Evolutionary conservation across 2,329 filamentous ascomycete genomes (phyloP), one percentile per base, ranked within the genome.

Genomic region (Aspergillus japonicus): DNA sequence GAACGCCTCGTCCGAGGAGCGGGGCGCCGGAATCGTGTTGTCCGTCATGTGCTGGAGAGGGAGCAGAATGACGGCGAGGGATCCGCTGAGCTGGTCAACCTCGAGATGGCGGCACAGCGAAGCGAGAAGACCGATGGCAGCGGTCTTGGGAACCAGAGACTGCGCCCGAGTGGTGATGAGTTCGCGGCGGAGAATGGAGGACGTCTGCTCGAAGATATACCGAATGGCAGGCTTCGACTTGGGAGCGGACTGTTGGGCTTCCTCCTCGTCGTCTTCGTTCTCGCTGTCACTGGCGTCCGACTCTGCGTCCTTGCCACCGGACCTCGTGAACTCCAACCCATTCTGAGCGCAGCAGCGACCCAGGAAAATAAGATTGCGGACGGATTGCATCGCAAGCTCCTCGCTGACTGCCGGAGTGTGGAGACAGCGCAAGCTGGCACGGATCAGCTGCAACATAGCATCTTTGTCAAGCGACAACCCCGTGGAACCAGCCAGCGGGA

Each of bases 1-100:
- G 80, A 93, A 94, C 0, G 79, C 73, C 58, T 88, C 85, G 68
- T 94, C 90, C 5, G 85, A 85, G 24, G 89, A 90, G 64, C 87
- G 87, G 0, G 91, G 90, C 14, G 84, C 78, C 0, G 89, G 85
- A 53, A 94, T 92, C 1, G 85, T 85, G 1, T 89, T 83, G 72
- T 97, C 92, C 0, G 92, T 96, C 42, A 99, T 80, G 71, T 95
- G 91, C 71, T 94, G 88, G 5, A 98, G 83, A 0, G 89, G 88
- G 5, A 86, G 79, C 1, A 91, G 81, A 49, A 90, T 80, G 26
- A 81, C 80, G 64, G 87, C 84, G 19, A 96, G 80, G 1, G 87
- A 89, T 0, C 86, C 82, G 1, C 79, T 73, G 8, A 94, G 81
- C 3, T 85, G 80, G 2, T 83, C 77, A 1, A 78, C 71, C 0